These are phyloP conservation scores for Plasmodium malariae DNA, from an alignment of 169 alveolate species.

Conservation along the genomic window DNA sequence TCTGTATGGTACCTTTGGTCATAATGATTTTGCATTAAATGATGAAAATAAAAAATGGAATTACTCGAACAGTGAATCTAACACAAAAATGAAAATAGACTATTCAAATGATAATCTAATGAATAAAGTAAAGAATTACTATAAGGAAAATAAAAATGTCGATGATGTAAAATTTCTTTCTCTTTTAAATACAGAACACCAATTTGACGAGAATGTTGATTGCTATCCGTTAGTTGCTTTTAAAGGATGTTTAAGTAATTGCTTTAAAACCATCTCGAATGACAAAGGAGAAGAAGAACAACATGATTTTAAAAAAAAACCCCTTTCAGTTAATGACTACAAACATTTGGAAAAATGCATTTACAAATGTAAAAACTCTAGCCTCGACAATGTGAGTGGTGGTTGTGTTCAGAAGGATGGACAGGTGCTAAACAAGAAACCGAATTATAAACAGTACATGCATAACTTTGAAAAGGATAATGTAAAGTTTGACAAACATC, in stretches of 20 bases:
- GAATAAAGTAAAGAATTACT: constrained; percentile 4
- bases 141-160: constrained; percentile 7
- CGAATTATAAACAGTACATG: background rate
- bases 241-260: constrained; percentile 21
- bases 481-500: background rate
- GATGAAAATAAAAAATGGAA: background rate
- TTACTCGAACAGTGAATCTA: too few species aligned
- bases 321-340: constrained; percentile 13
- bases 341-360: constrained; percentile 41
- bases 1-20: background rate
- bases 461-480: constrained; percentile 1
- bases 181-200: constrained; percentile 3
- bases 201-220: background rate
- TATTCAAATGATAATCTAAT: background rate
- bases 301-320: background rate
- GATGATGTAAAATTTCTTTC: constrained; percentile 12
- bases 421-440: background rate
- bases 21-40: background rate
- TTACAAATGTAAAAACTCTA: constrained; percentile 11
- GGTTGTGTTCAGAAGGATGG: constrained; percentile 15
- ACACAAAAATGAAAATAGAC: background rate
- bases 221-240: constrained; percentile 21
- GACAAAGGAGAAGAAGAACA: background rate
- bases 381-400: background rate
- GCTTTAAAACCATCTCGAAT: background rate